Evolutionary conservation across 345 rosid genomes (phyloP).

Genomic region (Nasturtium officinale): DNA sequence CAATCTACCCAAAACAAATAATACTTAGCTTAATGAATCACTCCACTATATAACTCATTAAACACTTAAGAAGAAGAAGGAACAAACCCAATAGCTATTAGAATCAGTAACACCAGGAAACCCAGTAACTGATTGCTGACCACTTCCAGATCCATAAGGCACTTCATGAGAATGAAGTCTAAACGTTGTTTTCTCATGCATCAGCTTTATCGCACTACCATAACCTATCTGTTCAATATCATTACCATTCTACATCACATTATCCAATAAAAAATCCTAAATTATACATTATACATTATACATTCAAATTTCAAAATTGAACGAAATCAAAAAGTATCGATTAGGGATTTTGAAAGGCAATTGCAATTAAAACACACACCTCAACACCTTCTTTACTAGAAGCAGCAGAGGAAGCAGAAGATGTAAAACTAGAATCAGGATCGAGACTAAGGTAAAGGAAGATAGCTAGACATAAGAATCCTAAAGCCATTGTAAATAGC

Average conservation of each 20-base stretch:
- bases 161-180: conserved; percentile 97
- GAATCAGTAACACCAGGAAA: conserved; percentile 85
- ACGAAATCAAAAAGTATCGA: neutral
- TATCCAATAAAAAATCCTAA: neutral
- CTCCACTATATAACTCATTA: conserved; percentile 9
- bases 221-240: conserved; percentile 57
- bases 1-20: conserved; percentile 54
- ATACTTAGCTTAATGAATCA: neutral
- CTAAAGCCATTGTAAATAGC: conserved; percentile 70
- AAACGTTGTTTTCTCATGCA: conserved; percentile 87
- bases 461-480: conserved; percentile 65
- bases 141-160: conserved; percentile 98
- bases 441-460: conserved; percentile 72
- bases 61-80: conserved; percentile 13
- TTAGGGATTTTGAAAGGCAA: neutral
- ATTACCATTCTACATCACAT: neutral
- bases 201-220: conserved; percentile 82
- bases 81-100: conserved; percentile 99
- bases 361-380: conserved; percentile 44
- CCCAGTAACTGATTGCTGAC: conserved; percentile 98
- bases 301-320: neutral
- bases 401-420: conserved; percentile 65
- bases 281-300: too few species aligned
- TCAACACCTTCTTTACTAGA: conserved; percentile 68
- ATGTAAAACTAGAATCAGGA: conserved; percentile 52